Evolutionary conservation across 495 filamentous ascomycete species (phyloP).

Genomic region (Sordaria brevicollis): DNA sequence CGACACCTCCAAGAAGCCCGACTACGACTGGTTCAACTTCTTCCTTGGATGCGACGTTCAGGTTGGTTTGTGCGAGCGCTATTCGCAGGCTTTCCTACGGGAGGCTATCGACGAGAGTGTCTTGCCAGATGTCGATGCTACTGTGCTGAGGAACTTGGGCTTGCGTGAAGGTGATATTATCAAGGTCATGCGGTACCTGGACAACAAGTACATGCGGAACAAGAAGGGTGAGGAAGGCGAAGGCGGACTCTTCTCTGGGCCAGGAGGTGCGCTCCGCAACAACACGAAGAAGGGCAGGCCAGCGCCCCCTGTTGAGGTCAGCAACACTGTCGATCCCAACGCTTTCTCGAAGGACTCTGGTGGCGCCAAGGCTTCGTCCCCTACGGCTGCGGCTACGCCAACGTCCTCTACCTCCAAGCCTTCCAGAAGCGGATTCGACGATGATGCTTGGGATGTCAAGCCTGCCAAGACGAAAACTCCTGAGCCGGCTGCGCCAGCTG

Average conservation of each 20-base stretch:
- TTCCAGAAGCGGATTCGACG: conserved; percentile 73
- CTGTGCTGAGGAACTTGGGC: conserved; percentile 73
- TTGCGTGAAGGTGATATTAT: conserved; percentile 94
- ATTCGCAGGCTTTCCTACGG: conserved; percentile 73
- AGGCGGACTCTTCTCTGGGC: conserved; percentile 82
- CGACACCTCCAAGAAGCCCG: conserved; percentile 46
- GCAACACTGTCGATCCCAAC: conserved; percentile 77
- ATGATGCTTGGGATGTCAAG: conserved; percentile 96
- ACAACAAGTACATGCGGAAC: conserved; percentile 64
- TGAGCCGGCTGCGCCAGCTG: conserved; percentile 22
- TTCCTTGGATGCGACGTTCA: conserved; percentile 88
- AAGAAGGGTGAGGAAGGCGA: conserved; percentile 57
- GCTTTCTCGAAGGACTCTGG: conserved; percentile 52
- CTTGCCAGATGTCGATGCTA: conserved; percentile 73
- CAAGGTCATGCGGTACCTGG: conserved; percentile 82
- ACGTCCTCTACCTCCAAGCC: conserved; percentile 37
- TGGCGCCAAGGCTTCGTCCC: conserved; percentile 34
- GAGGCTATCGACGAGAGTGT: conserved; percentile 95
- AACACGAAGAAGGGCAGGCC: conserved; percentile 93
- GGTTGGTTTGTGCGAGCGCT: conserved; percentile 85
- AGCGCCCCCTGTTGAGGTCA: conserved; percentile 70
- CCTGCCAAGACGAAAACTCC: conserved; percentile 55
- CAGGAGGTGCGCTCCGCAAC: conserved; percentile 77
- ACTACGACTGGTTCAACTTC: conserved; percentile 99
- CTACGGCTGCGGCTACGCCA: conserved; percentile 31